Evolutionary conservation across 192 early-diverging fungal species (phyloP), one percentile per base, ranked within the genome.

Genomic region (Rhizophagus sp.): DNA sequence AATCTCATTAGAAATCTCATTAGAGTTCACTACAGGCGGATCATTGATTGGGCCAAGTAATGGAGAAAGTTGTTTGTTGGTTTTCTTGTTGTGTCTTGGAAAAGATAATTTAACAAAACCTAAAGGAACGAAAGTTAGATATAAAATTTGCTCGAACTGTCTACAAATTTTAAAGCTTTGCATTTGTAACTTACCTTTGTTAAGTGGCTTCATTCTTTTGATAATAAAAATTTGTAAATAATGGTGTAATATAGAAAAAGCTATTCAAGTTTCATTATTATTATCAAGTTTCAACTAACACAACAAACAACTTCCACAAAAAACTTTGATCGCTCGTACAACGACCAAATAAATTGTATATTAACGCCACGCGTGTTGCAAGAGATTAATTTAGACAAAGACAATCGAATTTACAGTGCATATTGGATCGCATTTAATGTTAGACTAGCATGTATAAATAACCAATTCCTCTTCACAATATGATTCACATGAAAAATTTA

Each of bases 71-170:
- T 52, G 50, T 61, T 52, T 75, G 30, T 7, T 22, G 15, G 34
- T 19, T 62, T 75, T 75, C 52, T 75, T 75, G 12, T 17, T 61
- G 13, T 44, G 5, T n/a, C 62, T 75, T 1, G 24, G 24, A 19
- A 75, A 75, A 33, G 73, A 75, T 61, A 75, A 33, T 75, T 62
- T 75, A 62, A 52, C 24, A 62, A 75, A 75, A 62, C 15, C 25
- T 62, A 75, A 27, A 75, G 50, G 8, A 33, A n/a, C 41, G 3
- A 44, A 30, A 25, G n/a, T 50, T 52, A 57, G 3, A 57, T 6
- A 19, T 22, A 7, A 17, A 57, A 57, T 22, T 22, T 7, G 5
- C 22, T 17, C 52, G 1, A 57, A 57, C 19, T 5, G 19, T 57
- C 0, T 5, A 57, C 15, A 57, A 57, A 22, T 7, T 57, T 57